A percentile compares a stretch with the other conserved stretches of the same genome.
phyloP scores from a whole-genome alignment of 768 basidiomycete genomes.

The Myochromella boudieri region DNA sequence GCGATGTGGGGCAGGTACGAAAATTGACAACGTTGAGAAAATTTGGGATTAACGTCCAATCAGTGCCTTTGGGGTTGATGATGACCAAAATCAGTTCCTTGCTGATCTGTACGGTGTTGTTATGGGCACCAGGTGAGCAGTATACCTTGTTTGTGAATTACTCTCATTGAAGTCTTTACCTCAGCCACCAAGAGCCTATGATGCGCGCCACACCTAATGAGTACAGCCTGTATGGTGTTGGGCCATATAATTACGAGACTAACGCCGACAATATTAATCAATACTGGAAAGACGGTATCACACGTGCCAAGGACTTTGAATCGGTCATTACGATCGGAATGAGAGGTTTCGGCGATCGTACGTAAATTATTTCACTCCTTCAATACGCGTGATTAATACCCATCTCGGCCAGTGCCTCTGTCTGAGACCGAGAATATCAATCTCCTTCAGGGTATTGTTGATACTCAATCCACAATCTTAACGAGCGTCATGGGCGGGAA shows the following conservation, averaged over 20 bases:
- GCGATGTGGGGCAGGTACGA: slow-evolving; percentile 43
- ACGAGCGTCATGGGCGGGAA: slow-evolving; percentile 45
- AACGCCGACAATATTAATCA: slow-evolving; percentile 55
- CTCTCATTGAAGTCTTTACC: not conserved
- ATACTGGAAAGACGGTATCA: slow-evolving; percentile 61
- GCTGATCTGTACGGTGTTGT: slow-evolving; percentile 67
- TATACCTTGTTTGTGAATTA: not conserved
- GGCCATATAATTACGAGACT: slow-evolving; percentile 60
- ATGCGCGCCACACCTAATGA: slow-evolving; percentile 71
- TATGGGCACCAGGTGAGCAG: slow-evolving; percentile 61
- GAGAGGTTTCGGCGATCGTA: slow-evolving; percentile 60
- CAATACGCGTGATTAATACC: not conserved
- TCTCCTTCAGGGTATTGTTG: slow-evolving; percentile 55
- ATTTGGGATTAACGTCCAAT: not conserved
- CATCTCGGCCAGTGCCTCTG: slow-evolving; percentile 43
- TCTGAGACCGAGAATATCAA: slow-evolving; percentile 46
- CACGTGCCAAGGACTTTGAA: slow-evolving; percentile 59
- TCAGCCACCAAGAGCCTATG: slow-evolving; percentile 73
- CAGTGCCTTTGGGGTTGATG: slow-evolving; percentile 62
- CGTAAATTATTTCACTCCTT: slow-evolving; percentile 12
- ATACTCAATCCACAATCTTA: slow-evolving; percentile 60
- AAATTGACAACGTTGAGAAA: not conserved
- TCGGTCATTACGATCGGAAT: slow-evolving; percentile 68
- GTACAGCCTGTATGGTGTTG: slow-evolving; percentile 54
- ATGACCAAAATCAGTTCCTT: slow-evolving; percentile 56